phyloP scores from a whole-genome alignment of 352 stramenopile species.

The Phytophthora rubi region DNA sequence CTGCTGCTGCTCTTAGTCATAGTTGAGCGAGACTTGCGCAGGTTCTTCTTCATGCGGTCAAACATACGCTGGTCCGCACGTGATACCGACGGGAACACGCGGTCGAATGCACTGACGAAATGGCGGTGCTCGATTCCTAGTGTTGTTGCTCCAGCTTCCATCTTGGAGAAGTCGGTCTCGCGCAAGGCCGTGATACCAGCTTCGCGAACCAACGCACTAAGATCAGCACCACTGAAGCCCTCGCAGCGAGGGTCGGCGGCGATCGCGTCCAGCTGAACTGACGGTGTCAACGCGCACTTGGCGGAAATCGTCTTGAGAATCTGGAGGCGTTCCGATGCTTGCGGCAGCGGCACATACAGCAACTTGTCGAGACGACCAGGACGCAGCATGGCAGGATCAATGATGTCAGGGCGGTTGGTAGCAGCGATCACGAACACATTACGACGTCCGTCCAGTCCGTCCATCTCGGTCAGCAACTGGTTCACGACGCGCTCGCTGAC shows the following conservation, averaged over 20 bases:
- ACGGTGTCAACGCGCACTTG: constrained; percentile 66
- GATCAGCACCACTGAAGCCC: constrained; percentile 97
- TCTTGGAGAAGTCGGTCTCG: constrained; percentile 54
- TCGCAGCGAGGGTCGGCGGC: constrained; percentile 89
- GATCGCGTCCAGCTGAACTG: constrained; percentile 92
- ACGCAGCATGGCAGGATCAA: constrained; percentile 99
- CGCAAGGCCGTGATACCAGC: constrained; percentile 95
- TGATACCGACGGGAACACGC: constrained; percentile 86
- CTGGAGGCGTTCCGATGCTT: constrained; percentile 63
- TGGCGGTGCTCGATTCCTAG: constrained; percentile 70
- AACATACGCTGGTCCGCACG: constrained; percentile 86
- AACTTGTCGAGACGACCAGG: constrained; percentile 98
- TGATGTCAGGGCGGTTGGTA: constrained; percentile 98
- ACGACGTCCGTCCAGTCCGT: constrained; percentile 95
- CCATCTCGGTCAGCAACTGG: constrained; percentile 99
- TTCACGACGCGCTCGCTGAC: constrained; percentile 97
- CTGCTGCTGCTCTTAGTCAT: constrained; percentile 31
- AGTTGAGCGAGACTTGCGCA: constrained; percentile 66
- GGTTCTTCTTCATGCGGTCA: constrained; percentile 90
- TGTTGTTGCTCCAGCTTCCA: constrained; percentile 38
- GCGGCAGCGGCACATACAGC: constrained; percentile 97
- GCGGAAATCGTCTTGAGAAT: constrained; percentile 94
- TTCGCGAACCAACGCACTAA: constrained; percentile 96
- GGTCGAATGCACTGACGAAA: constrained; percentile 79
- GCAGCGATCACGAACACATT: constrained; percentile 97